A percentile compares a stretch with the other conserved stretches of the same genome.
Conservation (phyloP, 1,284 basidiomycete genomes). For the Vanrija pseudolonga region DNA sequence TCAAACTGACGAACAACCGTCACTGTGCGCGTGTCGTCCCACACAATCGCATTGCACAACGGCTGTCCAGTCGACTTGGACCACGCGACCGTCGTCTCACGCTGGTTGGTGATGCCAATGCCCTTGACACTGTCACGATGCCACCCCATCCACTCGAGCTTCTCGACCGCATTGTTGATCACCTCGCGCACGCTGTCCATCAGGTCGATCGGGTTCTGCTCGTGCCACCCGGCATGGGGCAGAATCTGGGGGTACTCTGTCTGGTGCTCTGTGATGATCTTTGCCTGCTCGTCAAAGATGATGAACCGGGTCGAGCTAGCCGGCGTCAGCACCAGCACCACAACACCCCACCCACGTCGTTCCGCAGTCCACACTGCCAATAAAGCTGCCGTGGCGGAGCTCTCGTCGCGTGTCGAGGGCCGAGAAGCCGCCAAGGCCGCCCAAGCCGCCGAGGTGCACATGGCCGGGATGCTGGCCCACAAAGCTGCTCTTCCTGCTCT, state of each 20-base stretch:
- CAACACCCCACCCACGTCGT: slow-evolving; percentile 65
- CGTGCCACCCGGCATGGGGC: slow-evolving; percentile 91
- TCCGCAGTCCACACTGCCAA: slow-evolving; percentile 85
- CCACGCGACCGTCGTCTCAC: slow-evolving; percentile 96
- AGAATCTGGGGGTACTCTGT: slow-evolving; percentile 89
- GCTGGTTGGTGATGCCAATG: slow-evolving; percentile 96
- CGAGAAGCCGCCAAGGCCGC: slow-evolving; percentile 23
- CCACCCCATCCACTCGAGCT: slow-evolving; percentile 66
- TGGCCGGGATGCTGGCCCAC: slow-evolving; percentile 13
- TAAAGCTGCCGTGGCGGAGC: slow-evolving; percentile 58
- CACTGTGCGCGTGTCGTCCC: slow-evolving; percentile 91
- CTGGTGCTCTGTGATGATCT: slow-evolving; percentile 83
- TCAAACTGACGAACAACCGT: slow-evolving; percentile 74
- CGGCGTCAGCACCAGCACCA: not conserved
- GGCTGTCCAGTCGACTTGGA: slow-evolving; percentile 83
- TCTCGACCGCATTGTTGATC: slow-evolving; percentile 68
- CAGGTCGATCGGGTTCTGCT: slow-evolving; percentile 86
- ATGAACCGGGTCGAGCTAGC: slow-evolving; percentile 88
- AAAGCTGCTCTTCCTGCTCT: slow-evolving; percentile 20
- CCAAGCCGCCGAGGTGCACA: slow-evolving; percentile 17
- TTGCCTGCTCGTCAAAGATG: slow-evolving; percentile 82
- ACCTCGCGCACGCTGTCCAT: slow-evolving; percentile 72
- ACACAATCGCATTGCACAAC: slow-evolving; percentile 86
- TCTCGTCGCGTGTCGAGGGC: slow-evolving; percentile 27
- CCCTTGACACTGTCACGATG: slow-evolving; percentile 82